Percentiles rank a stretch among this genome's conserved stretches.
These are phyloP conservation scores for Lactuca saligna DNA, from an alignment of 129 eudicot genomes.

Conservation along the genomic window DNA sequence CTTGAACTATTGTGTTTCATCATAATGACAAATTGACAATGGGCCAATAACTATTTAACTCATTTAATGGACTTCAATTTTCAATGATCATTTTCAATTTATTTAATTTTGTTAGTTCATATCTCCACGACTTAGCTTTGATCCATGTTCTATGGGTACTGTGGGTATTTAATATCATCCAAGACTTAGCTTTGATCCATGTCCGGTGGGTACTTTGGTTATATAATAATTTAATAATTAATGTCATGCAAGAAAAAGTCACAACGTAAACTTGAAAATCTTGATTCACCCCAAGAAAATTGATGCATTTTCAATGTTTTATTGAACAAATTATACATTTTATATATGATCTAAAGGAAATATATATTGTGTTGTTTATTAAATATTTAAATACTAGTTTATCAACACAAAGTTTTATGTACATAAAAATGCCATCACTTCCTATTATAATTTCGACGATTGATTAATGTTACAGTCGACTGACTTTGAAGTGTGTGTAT, in stretches of 20 bases:
- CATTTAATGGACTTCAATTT: background rate
- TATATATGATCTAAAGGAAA: too few relatives aligned
- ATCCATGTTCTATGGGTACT: background rate
- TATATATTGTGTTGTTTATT: too few relatives aligned
- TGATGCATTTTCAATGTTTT: background rate
- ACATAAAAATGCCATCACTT: too few relatives aligned
- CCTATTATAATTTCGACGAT: too few relatives aligned
- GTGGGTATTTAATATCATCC: background rate
- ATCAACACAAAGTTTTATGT: too few relatives aligned
- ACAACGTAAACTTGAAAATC: background rate
- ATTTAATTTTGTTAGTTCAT: background rate
- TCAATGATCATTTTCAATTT: background rate
- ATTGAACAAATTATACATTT: too few relatives aligned
- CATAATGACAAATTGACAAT: background rate
- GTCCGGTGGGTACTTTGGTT: background rate
- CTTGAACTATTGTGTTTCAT: background rate
- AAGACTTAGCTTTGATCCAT: background rate
- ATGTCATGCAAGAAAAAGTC: background rate
- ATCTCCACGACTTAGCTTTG: background rate
- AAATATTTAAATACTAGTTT: too few relatives aligned
- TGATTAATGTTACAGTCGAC: too few relatives aligned
- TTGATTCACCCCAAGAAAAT: background rate
- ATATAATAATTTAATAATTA: background rate
- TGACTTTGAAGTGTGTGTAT: too few relatives aligned
- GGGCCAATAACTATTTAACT: slow-evolving; percentile 7